Evolutionary conservation across 208 protist genomes (phyloP), one percentile per base, ranked within the genome.

Genomic region (Crithidia mellificae): DNA sequence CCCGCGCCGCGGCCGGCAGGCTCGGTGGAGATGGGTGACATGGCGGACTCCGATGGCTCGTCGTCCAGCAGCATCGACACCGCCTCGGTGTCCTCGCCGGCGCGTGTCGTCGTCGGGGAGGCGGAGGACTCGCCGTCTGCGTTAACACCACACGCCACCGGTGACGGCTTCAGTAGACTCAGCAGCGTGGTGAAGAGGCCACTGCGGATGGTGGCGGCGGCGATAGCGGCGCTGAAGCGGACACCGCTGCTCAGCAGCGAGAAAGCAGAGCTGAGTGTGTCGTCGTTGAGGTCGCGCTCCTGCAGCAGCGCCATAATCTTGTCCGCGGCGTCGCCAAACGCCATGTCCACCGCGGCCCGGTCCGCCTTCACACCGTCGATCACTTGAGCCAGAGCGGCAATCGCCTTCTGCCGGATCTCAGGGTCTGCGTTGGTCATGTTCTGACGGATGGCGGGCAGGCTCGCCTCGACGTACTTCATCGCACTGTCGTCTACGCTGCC

Each of bases 371-470:
- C 80, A n/a, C 79, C 78, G 14, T 65, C 44, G 24, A 92, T 68
- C 39, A 96, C 78, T 32, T 73, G 70, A 8, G 78, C 77, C 32
- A 97, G 69, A 14, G 77, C 68, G 6, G 73, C 36, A 50, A 91
- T 80, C 2, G 82, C 87, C 53, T 82, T 84, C 55, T 90, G 81
- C 17, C 84, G 68, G 30, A 98, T 85, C 30, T 85, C 83, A 11
- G 57, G 32, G 71, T 98, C 94, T 2, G 78, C 58, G 57, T 90
- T 77, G 9, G 57, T 58, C 24, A 97, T 74, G 44, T 87, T 78
- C 12, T 79, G 54, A 11, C 87, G 84, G 11, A 98, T 86, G 19
- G 76, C 73, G 12, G 83, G 90, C 30, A 98, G 71, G 6, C 72
- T 68, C 36, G 89, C 75, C 1, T 65, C 47, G 11, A 98, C 72